Base-by-base conservation (phyloP, 1,139 yeast species). In the Debaryomycetaceae sp. region DNA sequence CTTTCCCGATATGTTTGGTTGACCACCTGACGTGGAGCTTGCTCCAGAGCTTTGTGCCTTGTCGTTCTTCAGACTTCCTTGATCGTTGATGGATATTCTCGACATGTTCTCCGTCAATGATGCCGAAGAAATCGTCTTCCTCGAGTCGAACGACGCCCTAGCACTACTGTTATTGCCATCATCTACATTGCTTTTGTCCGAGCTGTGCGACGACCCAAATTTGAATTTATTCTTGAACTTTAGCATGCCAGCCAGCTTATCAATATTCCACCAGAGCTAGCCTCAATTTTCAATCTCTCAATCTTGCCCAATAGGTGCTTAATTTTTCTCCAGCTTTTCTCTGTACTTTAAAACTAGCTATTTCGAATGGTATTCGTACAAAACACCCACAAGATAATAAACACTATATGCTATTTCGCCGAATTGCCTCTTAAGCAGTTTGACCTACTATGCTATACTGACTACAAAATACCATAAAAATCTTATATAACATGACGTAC, bases 151-250 rank as follows among this genome's bases (percentile, higher is more conserved):
- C n/a, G 68, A 60, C 40, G 54, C 53, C 34, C 66, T 49, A 6
- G 62, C 53, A n/a, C 60, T 48, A 14, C 49, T 42, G 35, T 48
- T 45, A 6, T 42, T 38, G 5, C 47, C 42, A 6, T 45, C 46
- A 9, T 42, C 22, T 11, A 47, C 46, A 40, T 43, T 45, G 36
- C 24, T 50, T 39, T 38, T 53, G 48, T 42, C 45, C 11, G 33
- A 36, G 24, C 36, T 9, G 14, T 48, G 41, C 13, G 70, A 59
- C 7, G 72, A 58, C 22, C 77, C 72, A 53, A 74, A 72, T 59
- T 71, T 73, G 59, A 74, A 70, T 57, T 74, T 74, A 54, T 73
- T 74, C 53, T 72, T 74, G 57, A 74, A 70, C 55, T 71, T 73
- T 41, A 72, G 61, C 78, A 72, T 72, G 34, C 8, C 9, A 8